Evolutionary conservation across 805 yeast species (phyloP), one percentile per base, ranked within the genome.

Genomic region (Nakazawaea pomicola): DNA sequence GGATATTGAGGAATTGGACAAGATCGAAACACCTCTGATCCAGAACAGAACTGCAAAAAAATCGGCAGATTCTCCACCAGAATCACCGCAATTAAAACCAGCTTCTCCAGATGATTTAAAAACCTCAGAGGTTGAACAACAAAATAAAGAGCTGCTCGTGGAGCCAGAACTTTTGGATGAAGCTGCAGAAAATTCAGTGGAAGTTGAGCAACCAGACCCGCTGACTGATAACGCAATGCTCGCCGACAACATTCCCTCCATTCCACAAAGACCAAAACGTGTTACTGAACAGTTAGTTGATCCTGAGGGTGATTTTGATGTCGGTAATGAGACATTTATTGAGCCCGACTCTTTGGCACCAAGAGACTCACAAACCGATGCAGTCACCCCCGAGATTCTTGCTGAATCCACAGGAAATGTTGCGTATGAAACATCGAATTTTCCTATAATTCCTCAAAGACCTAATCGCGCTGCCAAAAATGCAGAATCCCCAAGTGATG

Each of bases 221-320:
- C n/a, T n/a, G n/a, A n/a, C n/a, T n/a, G n/a, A n/a, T n/a, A n/a
- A n/a, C n/a, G n/a, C n/a, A n/a, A n/a, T n/a, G n/a, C n/a, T n/a
- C n/a, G n/a, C n/a, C n/a, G n/a, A n/a, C n/a, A n/a, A n/a, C n/a
- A 33, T 45, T 14, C 65, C 66, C 6, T 32, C 45, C 17, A 43
- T 62, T 44, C 65, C 68, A 12, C 46, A 48, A 25, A 54, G 67
- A 40, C 65, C 66, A 29, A 29, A 15, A 15, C 18, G 33, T 15
- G 17, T 12, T 6, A 6, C 14, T n/a, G 29, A 27, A 28, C 58
- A 33, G 14, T 14, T 19, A 5, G 16, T 29, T 7, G 15, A 17
- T 15, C 4, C 29, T 10, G 20, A 11, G 10, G 21, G 11, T 9
- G 29, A 28, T 4, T 11, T 11, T 6, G 23, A 24, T 3, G 30